Percentiles rank a stretch among this genome's conserved stretches.
phyloP scores from a whole-genome alignment of 306 rosid species.

The Castanea mollissima region DNA sequence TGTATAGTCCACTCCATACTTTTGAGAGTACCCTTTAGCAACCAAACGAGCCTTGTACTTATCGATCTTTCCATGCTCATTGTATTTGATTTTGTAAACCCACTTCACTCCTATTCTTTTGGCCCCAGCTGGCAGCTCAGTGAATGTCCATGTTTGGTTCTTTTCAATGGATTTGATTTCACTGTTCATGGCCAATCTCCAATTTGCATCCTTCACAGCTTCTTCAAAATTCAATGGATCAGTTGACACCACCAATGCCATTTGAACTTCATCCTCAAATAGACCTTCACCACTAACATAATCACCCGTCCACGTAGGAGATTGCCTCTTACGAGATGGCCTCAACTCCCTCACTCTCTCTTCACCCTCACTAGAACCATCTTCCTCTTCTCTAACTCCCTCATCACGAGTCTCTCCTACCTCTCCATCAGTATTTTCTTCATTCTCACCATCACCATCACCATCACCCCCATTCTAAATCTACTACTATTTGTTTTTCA shows the following conservation, averaged over 20 bases:
- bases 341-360: conserved; percentile 16
- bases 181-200: conserved; percentile 5
- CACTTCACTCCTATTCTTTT: conserved; percentile 8
- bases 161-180: conserved; percentile 7
- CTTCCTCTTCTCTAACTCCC: conserved; percentile 19
- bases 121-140: background rate
- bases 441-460: background rate
- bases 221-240: conserved; percentile 7
- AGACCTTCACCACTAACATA: conserved; percentile 19
- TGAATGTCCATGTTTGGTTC: background rate
- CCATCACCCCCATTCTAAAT: conserved; percentile 3
- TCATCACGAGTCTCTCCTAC: conserved; percentile 2
- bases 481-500: conserved; percentile 3
- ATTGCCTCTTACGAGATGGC: background rate
- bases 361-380: conserved; percentile 1
- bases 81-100: conserved; percentile 9
- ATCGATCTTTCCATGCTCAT: background rate
- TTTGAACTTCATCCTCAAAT: conserved; percentile 12
- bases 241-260: background rate
- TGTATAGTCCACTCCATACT: conserved; percentile 1
- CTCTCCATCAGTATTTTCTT: conserved; percentile 12
- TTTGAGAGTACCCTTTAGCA: conserved; percentile 3
- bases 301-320: conserved; percentile 11
- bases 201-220: background rate
- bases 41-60: conserved; percentile 1